Evolutionary conservation across 176 grass and related monocot species (phyloP), one percentile per base, ranked within the genome.

Genomic region (Paspalum vaginatum): DNA sequence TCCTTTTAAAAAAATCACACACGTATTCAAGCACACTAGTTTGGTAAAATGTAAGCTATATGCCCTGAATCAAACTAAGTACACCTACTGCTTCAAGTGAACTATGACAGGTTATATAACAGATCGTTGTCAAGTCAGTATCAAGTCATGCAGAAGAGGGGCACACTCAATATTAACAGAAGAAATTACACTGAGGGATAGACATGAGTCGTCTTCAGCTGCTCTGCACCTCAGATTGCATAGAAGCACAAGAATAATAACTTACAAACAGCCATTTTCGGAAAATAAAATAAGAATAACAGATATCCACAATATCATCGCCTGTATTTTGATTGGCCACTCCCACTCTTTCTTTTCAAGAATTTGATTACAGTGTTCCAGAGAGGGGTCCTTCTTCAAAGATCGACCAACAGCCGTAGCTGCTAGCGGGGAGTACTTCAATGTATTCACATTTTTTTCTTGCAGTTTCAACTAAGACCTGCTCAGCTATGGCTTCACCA

Each of bases 141-240:
- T n/a, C n/a, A n/a, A n/a, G n/a, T n/a, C n/a, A 43, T 10, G 17
- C 25, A 52, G 42, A 65, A 66, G 11, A 45, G 9, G 11, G 46
- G 8, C 7, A 51, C 56, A 51, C 13, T 40, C 65, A 78, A 41
- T 39, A 44, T 6, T 22, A 78, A 75, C 53, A 78, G 40, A 83
- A 52, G n/a, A 50, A 26, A 2, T 18, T 51, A 8, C 48, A 68
- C 49, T 71, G 72, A 63, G 56, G 61, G n/a, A n/a, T n/a, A n/a
- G n/a, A n/a, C n/a, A n/a, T n/a, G n/a, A n/a, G n/a, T n/a, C n/a
- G n/a, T n/a, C n/a, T n/a, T n/a, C n/a, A n/a, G n/a, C n/a, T n/a
- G n/a, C n/a, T n/a, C n/a, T n/a, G n/a, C n/a, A n/a, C n/a, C n/a
- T n/a, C n/a, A n/a, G n/a, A n/a, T n/a, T 17, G 8, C 26, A 16